These are phyloP conservation scores for Nepenthes gracilis DNA, from an alignment of 148 eudicot genomes.

Conservation along the genomic window DNA sequence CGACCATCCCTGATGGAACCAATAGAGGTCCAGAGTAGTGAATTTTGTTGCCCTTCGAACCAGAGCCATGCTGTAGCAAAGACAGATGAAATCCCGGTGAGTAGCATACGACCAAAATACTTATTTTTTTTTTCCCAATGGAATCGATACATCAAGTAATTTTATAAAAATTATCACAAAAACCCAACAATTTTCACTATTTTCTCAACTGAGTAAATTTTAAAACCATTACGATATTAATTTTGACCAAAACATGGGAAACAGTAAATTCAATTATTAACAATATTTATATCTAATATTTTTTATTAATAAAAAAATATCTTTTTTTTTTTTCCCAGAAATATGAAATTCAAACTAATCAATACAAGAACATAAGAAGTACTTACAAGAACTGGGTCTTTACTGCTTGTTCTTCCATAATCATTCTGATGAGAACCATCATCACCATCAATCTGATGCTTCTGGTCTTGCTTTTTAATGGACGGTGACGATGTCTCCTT, in stretches of 20 bases:
- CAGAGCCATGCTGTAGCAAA: conserved; percentile 49
- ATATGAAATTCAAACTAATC: neutral
- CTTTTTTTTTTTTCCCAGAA: too few relatives aligned
- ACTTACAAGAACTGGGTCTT: conserved; percentile 78
- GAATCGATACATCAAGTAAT: neutral
- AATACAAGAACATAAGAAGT: neutral
- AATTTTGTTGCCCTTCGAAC: conserved; percentile 77
- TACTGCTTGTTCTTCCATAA: conserved; percentile 40
- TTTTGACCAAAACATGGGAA: too few relatives aligned
- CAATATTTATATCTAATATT: too few relatives aligned
- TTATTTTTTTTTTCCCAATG: neutral
- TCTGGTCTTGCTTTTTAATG: conserved; percentile 33
- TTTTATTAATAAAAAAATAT: neutral
- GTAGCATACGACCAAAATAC: neutral
- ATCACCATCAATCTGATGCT: conserved; percentile 17
- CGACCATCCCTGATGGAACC: conserved; percentile 78
- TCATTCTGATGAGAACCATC: conserved; percentile 39
- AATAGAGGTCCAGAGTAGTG: conserved; percentile 97
- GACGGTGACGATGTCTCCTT: conserved; percentile 29
- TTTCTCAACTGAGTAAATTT: too few relatives aligned
- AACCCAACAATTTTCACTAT: too few relatives aligned
- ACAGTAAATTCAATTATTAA: too few relatives aligned
- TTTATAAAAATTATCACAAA: too few relatives aligned
- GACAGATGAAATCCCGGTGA: neutral
- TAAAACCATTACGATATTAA: too few relatives aligned